Evolutionary conservation across 1,139 yeast genomes (phyloP).

Genomic region (Saccharomyces hybrid): DNA sequence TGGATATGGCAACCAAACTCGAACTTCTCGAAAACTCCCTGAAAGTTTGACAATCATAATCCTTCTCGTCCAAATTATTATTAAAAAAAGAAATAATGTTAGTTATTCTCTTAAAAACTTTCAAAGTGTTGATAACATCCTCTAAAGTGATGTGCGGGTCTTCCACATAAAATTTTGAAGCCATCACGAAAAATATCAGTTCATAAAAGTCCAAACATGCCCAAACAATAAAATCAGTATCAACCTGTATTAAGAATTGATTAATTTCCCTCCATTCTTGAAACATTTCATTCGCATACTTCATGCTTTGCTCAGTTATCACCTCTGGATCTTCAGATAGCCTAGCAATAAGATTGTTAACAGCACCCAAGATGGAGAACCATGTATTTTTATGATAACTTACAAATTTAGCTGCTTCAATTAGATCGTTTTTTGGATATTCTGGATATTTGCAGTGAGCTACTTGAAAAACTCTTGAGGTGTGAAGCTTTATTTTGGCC

Average conservation of each 20-base stretch:
- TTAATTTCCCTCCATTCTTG: conserved; percentile 1
- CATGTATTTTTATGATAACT: background rate
- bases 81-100: conserved; percentile 5
- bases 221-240: background rate
- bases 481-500: background rate
- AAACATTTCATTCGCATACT: conserved; percentile 14
- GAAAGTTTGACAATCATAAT: conserved; percentile 13
- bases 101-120: background rate
- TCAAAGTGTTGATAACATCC: background rate
- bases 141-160: background rate
- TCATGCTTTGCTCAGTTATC: conserved; percentile 11
- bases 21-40: conserved; percentile 13
- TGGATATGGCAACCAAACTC: conserved; percentile 16
- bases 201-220: background rate
- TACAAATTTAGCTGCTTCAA: background rate
- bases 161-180: background rate
- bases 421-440: background rate
- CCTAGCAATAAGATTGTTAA: conserved; percentile 19
- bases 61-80: conserved; percentile 6
- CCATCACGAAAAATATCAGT: background rate
- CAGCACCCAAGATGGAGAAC: background rate
- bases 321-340: conserved; percentile 10
- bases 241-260: background rate
- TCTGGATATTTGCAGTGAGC: background rate
- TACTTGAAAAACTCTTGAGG: background rate